Base-by-base conservation (phyloP, 2,329 filamentous ascomycete species). In the Akanthomyces lecanii region DNA sequence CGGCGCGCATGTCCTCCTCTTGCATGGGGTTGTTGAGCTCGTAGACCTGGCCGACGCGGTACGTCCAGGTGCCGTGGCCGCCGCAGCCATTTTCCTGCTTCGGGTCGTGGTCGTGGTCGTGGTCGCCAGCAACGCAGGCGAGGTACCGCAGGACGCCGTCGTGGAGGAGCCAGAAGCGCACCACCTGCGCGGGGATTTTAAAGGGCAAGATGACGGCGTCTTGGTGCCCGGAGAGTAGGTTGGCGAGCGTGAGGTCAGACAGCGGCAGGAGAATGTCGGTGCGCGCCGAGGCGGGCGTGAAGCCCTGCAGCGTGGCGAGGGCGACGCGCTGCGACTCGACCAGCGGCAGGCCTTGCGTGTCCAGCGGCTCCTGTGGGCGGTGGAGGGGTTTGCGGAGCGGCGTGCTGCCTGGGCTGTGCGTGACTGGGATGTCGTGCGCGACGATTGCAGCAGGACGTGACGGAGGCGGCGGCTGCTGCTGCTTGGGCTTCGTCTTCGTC, bases 111-210 rank as follows among this genome's bases (percentile, higher is more conserved):
- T 16, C 16, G 57, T 45, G 2, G 4, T 10, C 33, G 48, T 14
- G n/a, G 21, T 11, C 28, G n/a, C 21, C 30, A 76, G 83, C 40
- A 12, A 88, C 78, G 12, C 78, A 78, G 16, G 84, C 85, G 79
- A 89, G 85, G 68, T 88, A 87, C 59, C 76, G 80, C 10, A 89
- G 71, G 62, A 81, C 73, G 78, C 82, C 38, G 69, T 62, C 59
- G 76, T 83, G 77, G 66, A 87, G 86, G 18, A 89, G 76, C 87
- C 87, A 89, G 67, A 88, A 78, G n/a, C 86, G 84, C 21, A 73
- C 76, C 5, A 87, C 82, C 18, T 79, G 76, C 3, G 75, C 69
- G 1, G 85, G 83, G 25, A 89, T 79, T 55, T 77, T 80, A 74
- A 83, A 87, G 18, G 75, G 73, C 50, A 85, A 78, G 64, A 83